Conservation (phyloP, 768 basidiomycete species). For the Floccularia luteovirens region DNA sequence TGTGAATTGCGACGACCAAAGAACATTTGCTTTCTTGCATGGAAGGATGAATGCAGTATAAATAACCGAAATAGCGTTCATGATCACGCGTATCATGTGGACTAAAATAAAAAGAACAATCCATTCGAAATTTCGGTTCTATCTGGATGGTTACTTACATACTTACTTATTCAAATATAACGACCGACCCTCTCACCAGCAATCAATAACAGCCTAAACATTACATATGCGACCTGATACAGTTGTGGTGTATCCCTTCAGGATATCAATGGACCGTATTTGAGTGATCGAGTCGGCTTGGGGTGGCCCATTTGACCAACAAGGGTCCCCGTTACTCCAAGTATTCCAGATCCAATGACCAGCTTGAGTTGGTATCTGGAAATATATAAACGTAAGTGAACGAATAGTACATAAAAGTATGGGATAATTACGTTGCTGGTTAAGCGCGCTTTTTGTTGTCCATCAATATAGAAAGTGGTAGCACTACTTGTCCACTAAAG, state of each 20-base stretch:
- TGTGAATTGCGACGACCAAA: too few relatives aligned
- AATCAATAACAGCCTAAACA: too few relatives aligned
- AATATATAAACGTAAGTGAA: neutral
- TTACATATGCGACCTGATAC: too few relatives aligned
- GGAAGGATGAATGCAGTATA: too few relatives aligned
- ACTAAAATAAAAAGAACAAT: too few relatives aligned
- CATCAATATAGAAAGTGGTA: constrained; percentile 26
- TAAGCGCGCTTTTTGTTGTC: constrained; percentile 18
- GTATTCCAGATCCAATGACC: constrained; percentile 26
- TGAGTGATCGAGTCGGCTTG: constrained; percentile 23
- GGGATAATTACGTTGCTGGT: constrained; percentile 17
- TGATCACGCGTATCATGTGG: too few relatives aligned
- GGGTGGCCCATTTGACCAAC: constrained; percentile 28
- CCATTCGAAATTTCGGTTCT: too few relatives aligned
- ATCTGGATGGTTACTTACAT: too few relatives aligned
- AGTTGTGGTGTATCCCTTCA: constrained; percentile 20
- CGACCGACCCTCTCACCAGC: too few relatives aligned
- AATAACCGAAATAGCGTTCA: too few relatives aligned
- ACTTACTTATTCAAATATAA: too few relatives aligned
- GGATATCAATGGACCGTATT: constrained; percentile 25
- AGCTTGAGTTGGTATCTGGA: constrained; percentile 19
- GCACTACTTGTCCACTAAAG: constrained; percentile 20
- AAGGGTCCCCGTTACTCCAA: constrained; percentile 25
- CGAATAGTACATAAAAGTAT: neutral
- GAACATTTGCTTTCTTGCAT: too few relatives aligned